Evolutionary conservation across 371 early-diverging fungal species (phyloP), one percentile per base, ranked within the genome.

Genomic region (Rhizopus sp.): DNA sequence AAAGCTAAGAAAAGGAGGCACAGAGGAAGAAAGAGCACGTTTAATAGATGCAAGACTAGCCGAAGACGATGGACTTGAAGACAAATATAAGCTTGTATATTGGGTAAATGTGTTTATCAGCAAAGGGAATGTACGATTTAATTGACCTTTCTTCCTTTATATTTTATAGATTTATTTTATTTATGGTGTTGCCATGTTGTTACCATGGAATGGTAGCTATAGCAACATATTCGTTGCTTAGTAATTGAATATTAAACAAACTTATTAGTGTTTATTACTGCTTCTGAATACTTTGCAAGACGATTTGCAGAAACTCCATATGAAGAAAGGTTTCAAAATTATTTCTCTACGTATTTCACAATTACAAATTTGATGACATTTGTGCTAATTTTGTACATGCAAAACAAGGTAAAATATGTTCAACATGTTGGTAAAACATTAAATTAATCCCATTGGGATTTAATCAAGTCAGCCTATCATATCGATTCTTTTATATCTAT

Each of bases 181-280:
- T 9, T 87, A 86, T 63, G 92, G 92, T 9, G 66, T 89, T 15
- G 84, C 89, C 7, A 88, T 88, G 77, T 72, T 91, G 29, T 68
- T 92, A 12, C 89, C 90, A 10, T 92, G 92, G 92, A 92, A 92
- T 72, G 86, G 88, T 88, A 80, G n/a, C n/a, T n/a, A n/a, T n/a
- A n/a, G n/a, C n/a, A n/a, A n/a, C n/a, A n/a, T n/a, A n/a, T n/a
- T n/a, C n/a, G n/a, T n/a, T n/a, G n/a, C n/a, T n/a, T n/a, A n/a
- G n/a, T n/a, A n/a, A n/a, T n/a, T n/a, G n/a, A n/a, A n/a, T n/a
- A n/a, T n/a, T n/a, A n/a, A n/a, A n/a, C n/a, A n/a, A n/a, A n/a
- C n/a, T n/a, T n/a, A n/a, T n/a, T n/a, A 88, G 85, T 88, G 30
- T 90, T 90, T 57, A 92, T 91, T 57, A 90, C 87, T 32, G 89